Percentiles rank a stretch among this genome's conserved stretches.
Conservation (phyloP, 331 rosid genomes). For the Spiraea crenata region DNA sequence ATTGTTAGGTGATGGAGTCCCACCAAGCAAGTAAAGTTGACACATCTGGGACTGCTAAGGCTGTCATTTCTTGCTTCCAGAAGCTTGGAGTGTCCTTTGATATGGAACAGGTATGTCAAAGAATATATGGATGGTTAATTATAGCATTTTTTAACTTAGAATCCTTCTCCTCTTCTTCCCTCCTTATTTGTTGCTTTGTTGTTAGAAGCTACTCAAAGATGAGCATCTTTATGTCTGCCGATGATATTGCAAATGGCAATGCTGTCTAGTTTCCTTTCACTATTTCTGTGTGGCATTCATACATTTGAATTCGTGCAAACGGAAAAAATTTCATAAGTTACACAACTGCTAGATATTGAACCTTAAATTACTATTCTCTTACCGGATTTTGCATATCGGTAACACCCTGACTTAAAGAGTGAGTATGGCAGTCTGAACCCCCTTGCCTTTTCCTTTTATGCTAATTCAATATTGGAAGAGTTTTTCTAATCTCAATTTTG, state of each 20-base stretch:
- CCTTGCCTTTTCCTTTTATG: neutral
- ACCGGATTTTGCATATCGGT: neutral
- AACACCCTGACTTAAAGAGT: neutral
- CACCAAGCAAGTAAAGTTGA: slow-evolving; percentile 93
- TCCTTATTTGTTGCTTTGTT: neutral
- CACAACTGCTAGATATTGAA: neutral
- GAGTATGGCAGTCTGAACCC: neutral
- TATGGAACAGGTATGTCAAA: slow-evolving; percentile 62
- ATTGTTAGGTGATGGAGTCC: slow-evolving; percentile 85
- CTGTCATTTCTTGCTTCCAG: slow-evolving; percentile 86
- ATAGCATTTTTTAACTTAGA: neutral
- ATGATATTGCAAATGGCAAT: neutral
- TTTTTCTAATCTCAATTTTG: neutral
- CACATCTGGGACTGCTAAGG: slow-evolving; percentile 93
- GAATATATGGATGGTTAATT: slow-evolving; percentile 18
- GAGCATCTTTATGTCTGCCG: neutral
- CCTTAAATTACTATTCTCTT: neutral
- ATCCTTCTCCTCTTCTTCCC: neutral
- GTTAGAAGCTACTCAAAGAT: neutral
- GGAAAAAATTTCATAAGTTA: neutral
- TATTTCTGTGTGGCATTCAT: neutral
- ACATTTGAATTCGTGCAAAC: neutral
- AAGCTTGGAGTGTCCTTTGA: slow-evolving; percentile 73
- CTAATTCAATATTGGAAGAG: neutral
- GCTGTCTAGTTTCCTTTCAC: neutral